Percentiles rank a stretch among this genome's conserved stretches.
Evolutionary conservation across 352 stramenopile genomes (phyloP).

Genomic region (Globisporangium nagaii): DNA sequence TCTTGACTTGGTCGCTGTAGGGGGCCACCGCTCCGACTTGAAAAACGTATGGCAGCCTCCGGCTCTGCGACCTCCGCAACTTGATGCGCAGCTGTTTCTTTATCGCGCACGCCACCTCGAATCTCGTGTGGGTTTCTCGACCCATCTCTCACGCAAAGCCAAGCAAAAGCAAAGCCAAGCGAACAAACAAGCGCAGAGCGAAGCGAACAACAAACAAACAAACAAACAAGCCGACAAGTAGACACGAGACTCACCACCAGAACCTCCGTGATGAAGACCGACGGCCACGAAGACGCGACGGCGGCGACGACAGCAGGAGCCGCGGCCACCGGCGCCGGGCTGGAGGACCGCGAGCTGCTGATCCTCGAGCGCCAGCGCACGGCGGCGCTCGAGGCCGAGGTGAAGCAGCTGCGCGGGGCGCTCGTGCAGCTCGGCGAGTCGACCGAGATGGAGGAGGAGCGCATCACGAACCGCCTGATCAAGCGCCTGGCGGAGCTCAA

Average conservation of each 20-base stretch:
- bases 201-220: constrained; percentile 5
- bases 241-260: neutral
- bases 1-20: neutral
- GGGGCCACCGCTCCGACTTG: neutral
- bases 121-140: neutral
- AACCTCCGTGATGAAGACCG: neutral
- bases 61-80: neutral
- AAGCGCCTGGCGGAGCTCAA: constrained; percentile 76
- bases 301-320: neutral
- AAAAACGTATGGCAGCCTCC: neutral
- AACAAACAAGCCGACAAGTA: neutral
- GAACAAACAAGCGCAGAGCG: neutral
- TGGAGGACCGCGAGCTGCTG: constrained; percentile 55
- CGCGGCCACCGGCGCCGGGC: neutral
- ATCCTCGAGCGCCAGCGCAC: constrained; percentile 73
- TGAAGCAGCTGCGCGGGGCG: constrained; percentile 56
- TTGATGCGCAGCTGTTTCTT: neutral
- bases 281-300: neutral
- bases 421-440: constrained; percentile 79
- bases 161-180: neutral
- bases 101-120: neutral
- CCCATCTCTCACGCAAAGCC: neutral
- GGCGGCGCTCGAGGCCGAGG: constrained; percentile 56
- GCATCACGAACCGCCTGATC: constrained; percentile 80
- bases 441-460: constrained; percentile 81